A percentile compares a stretch with the other conserved stretches of the same genome.
Conservation (phyloP, 2,329 filamentous ascomycete genomes). For the Aspergillus sp. region DNA sequence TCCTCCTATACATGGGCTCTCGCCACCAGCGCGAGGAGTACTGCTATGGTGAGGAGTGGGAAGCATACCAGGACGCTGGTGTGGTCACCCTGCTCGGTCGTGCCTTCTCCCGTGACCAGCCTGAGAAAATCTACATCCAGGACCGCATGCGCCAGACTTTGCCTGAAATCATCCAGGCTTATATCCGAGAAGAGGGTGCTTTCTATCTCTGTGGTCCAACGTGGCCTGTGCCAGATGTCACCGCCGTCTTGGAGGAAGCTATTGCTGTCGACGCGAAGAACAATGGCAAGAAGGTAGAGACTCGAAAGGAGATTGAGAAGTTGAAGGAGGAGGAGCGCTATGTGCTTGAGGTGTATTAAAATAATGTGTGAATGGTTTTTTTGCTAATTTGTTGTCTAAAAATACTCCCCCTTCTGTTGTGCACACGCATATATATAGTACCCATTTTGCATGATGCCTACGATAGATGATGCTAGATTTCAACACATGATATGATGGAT, state of each 20-base stretch:
- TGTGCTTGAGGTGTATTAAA: conserved; percentile 90
- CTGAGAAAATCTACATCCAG: conserved; percentile 98
- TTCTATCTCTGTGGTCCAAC: conserved; percentile 98
- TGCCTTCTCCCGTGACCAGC: conserved; percentile 94
- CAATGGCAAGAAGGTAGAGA: conserved; percentile 67
- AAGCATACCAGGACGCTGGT: conserved; percentile 90
- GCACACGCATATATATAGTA: no score
- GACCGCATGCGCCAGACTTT: conserved; percentile 91
- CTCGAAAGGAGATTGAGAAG: conserved; percentile 86
- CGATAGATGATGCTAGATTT: no score
- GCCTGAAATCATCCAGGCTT: conserved; percentile 72
- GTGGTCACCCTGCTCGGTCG: conserved; percentile 89
- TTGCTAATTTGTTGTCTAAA: no score
- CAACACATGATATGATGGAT: no score
- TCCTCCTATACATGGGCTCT: conserved; percentile 92
- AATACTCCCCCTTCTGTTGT: no score
- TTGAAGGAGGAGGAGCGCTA: conserved; percentile 92
- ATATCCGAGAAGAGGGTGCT: conserved; percentile 76
- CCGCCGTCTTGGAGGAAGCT: conserved; percentile 85
- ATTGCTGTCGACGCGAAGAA: conserved; percentile 66
- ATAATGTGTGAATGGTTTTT: no score
- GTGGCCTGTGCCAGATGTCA: conserved; percentile 97
- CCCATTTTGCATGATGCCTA: no score
- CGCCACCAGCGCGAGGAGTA: conserved; percentile 98
- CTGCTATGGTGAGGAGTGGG: conserved; percentile 98